These are phyloP conservation scores for Globisporangium splendens DNA, from an alignment of 352 stramenopile genomes.

Conservation along the genomic window DNA sequence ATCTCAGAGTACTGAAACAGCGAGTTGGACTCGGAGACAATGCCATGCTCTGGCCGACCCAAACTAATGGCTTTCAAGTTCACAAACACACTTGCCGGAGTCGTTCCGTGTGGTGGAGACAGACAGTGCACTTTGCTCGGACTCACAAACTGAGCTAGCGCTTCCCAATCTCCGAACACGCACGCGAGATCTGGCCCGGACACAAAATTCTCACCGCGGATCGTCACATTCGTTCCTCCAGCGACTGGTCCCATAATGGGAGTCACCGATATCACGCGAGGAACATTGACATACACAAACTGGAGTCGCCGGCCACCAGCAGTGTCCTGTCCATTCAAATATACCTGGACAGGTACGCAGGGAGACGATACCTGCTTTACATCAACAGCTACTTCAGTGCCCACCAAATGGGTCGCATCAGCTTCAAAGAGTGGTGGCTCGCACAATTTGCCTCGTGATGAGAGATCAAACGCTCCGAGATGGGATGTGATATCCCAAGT, in stretches of 20 bases:
- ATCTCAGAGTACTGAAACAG: constrained; percentile 29
- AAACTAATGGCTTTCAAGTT: constrained; percentile 22
- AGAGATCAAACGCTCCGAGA: constrained; percentile 2
- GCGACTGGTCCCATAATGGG: constrained; percentile 22
- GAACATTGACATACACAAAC: constrained; percentile 19
- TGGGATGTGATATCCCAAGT: constrained; percentile 15
- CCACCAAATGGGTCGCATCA: constrained; percentile 15
- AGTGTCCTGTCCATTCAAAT: constrained; percentile 24
- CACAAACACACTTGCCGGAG: constrained; percentile 23
- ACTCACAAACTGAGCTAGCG: constrained; percentile 26
- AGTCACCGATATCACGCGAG: constrained; percentile 21
- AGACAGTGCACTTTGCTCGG: constrained; percentile 22
- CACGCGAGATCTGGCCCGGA: constrained; percentile 28
- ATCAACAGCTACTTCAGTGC: constrained; percentile 21
- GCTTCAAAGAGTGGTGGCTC: constrained; percentile 15
- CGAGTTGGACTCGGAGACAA: constrained; percentile 26
- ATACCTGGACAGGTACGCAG: constrained; percentile 22
- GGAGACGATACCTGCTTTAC: constrained; percentile 14
- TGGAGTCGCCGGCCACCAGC: constrained; percentile 12
- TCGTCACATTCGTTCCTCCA: constrained; percentile 35
- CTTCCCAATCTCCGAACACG: constrained; percentile 32
- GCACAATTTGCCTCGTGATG: constrained; percentile 2
- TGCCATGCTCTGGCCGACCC: constrained; percentile 9
- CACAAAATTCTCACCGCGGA: constrained; percentile 32
- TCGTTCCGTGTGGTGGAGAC: constrained; percentile 19